Conservation (phyloP, 1,139 yeast genomes). For the Arxiozyma slooffiae region DNA sequence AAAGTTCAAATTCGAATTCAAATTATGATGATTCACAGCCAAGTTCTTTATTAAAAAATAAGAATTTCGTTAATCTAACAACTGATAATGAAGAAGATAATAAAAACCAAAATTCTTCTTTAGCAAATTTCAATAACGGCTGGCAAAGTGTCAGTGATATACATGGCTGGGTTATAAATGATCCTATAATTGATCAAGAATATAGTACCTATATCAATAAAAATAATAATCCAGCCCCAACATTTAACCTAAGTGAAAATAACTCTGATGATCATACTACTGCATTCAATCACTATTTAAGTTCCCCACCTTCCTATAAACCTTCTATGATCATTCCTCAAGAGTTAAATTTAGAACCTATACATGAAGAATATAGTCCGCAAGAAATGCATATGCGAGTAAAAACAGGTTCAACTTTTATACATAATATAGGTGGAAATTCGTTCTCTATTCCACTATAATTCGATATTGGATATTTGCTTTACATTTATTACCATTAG, state of each 20-base stretch:
- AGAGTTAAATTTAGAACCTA: constrained; percentile 14
- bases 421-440: constrained; percentile 39
- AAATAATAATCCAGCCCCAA: constrained; percentile 4
- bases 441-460: constrained; percentile 31
- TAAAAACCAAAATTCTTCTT: constrained; percentile 7
- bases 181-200: neutral
- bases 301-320: constrained; percentile 3
- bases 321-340: neutral
- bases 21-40: neutral
- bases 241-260: constrained; percentile 10
- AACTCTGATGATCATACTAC: neutral
- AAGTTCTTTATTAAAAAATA: neutral
- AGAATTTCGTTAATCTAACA: neutral
- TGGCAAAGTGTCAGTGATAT: constrained; percentile 30
- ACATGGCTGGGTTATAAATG: constrained; percentile 15
- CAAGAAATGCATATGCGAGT: constrained; percentile 35
- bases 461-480: neutral
- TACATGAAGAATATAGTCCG: constrained; percentile 5
- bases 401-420: constrained; percentile 35
- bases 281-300: neutral
- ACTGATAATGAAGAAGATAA: constrained; percentile 5
- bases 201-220: neutral
- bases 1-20: no score
- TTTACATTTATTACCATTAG: neutral
- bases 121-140: constrained; percentile 17